Conservation (phyloP, 257 asterid species). For the Thymus quinquecostatus region DNA sequence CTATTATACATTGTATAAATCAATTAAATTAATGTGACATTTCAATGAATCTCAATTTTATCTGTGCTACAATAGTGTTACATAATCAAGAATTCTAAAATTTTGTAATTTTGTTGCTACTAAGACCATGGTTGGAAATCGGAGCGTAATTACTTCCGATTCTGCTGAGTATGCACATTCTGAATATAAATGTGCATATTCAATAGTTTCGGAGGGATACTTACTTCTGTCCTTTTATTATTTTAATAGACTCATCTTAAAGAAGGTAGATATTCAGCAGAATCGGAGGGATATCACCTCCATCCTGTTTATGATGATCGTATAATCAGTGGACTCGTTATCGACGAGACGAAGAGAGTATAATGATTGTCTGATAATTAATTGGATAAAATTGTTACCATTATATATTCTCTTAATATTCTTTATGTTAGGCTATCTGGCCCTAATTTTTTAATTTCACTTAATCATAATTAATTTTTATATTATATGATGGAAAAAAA, state of each 20-base stretch:
- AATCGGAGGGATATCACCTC: too few species aligned
- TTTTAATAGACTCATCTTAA: too few species aligned
- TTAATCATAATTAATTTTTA: too few species aligned
- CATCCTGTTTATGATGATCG: too few species aligned
- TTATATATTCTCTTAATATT: background rate
- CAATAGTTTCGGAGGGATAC: too few species aligned
- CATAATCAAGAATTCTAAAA: background rate
- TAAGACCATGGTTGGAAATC: background rate
- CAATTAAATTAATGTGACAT: background rate
- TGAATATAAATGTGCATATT: too few species aligned
- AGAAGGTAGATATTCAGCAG: too few species aligned
- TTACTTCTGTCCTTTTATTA: too few species aligned
- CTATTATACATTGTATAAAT: background rate
- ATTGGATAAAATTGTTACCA: background rate
- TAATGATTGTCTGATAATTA: background rate
- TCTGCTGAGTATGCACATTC: too few species aligned
- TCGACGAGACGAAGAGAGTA: background rate
- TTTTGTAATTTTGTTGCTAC: background rate
- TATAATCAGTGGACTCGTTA: too few species aligned
- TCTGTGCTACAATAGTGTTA: background rate
- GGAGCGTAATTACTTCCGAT: too few species aligned
- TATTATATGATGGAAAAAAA: too few species aligned
- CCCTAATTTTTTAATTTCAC: background rate
- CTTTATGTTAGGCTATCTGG: background rate
- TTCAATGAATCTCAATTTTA: background rate